A percentile compares a stretch with the other conserved stretches of the same genome.
phyloP scores from a whole-genome alignment of 1,139 yeast species.

The Geotrichum phurueaensis region DNA sequence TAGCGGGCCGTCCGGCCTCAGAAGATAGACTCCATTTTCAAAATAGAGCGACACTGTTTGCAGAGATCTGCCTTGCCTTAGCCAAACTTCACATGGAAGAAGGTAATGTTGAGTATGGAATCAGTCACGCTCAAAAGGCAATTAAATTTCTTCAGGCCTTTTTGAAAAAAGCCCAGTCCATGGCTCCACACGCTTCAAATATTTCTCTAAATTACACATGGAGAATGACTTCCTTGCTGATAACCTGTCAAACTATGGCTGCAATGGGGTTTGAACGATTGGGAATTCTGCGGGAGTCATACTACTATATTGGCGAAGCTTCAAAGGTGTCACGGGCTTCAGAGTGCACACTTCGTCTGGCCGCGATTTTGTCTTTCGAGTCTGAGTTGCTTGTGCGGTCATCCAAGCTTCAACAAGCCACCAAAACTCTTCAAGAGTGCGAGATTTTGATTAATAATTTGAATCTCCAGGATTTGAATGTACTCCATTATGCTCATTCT shows the following conservation, averaged over 20 bases:
- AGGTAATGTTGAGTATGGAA: conserved; percentile 21
- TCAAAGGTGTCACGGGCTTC: conserved; percentile 21
- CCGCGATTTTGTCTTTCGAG: conserved; percentile 23
- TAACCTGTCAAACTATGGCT: conserved; percentile 21
- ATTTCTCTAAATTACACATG: conserved; percentile 13
- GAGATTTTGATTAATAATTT: conserved; percentile 23
- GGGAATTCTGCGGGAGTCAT: conserved; percentile 25
- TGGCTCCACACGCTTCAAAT: conserved; percentile 9
- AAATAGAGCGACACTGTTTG: conserved; percentile 19
- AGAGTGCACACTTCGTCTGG: conserved; percentile 20
- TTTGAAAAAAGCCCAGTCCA: conserved; percentile 18
- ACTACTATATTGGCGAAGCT: conserved; percentile 26
- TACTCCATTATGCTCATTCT: conserved; percentile 25
- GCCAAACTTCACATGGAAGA: conserved; percentile 18
- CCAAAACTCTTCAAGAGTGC: conserved; percentile 22
- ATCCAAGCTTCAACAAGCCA: conserved; percentile 25
- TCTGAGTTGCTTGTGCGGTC: conserved; percentile 24
- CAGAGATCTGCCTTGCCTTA: conserved; percentile 18
- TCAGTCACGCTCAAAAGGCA: conserved; percentile 21
- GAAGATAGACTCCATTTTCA: conserved; percentile 22
- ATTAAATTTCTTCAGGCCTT: conserved; percentile 23
- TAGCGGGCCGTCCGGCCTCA: conserved; percentile 18
- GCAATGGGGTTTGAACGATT: conserved; percentile 25
- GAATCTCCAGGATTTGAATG: conserved; percentile 22
- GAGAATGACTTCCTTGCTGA: conserved; percentile 20